Base-by-base conservation (phyloP, 768 basidiomycete genomes). In the Daedaleopsis nitida region DNA sequence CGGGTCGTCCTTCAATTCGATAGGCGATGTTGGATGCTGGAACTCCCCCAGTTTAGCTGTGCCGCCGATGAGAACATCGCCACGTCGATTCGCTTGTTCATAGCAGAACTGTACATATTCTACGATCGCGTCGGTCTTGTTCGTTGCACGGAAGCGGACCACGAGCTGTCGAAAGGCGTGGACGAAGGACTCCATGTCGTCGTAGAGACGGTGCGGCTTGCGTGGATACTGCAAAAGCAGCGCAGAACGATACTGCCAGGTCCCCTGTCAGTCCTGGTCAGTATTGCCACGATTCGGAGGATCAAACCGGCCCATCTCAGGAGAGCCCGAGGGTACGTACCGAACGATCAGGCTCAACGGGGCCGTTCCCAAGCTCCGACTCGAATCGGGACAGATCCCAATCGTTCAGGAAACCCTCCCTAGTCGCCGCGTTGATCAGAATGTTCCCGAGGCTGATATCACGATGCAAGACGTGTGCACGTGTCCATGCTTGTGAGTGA, bases 151-250 rank as follows among this genome's bases (percentile, higher is more conserved):
- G 44, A 16, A 53, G 21, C 24, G 23, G 6, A 49, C n/a, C 11
- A 49, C 55, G 39, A 54, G 35, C 12, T 19, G 51, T 2, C 24
- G 9, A 19, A 63, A 21, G 19, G 43, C 57, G 24, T 63, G 52
- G 42, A 58, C 24, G 53, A 63, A 63, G 10, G 62, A 58, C 48
- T 63, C 62, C 5, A 53, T 16, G 35, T 63, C 62, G 53, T 63
- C 62, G 1, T 57, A 27, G 16, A 50, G 23, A 4, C 43, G 14
- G 32, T 45, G 19, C 14, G 55, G 55, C 23, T 34, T 49, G 27
- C 45, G 47, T 43, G 54, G 60, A 23, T 19, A 44, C 43, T 34
- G 12, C 44, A 52, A 21, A 17, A 42, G 12, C 21, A 54, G 39
- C n/a, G 47, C 27, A 39, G 52, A 63, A 32, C 24, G 47, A 24